phyloP scores from a whole-genome alignment of 2,329 filamentous ascomycete species.

The Fonsecaea nubica region DNA sequence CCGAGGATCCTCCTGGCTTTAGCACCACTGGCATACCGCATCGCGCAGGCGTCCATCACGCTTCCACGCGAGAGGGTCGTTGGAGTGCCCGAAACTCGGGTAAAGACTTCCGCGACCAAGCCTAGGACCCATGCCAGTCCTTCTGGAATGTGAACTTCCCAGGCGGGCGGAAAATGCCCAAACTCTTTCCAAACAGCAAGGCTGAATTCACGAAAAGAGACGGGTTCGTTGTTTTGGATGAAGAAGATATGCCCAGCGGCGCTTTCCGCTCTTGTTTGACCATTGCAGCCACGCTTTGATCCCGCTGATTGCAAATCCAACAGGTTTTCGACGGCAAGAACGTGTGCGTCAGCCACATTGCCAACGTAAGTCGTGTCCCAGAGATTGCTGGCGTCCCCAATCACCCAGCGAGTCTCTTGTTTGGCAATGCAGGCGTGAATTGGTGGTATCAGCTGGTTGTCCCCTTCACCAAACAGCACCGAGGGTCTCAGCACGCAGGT shows the following conservation, averaged over 20 bases:
- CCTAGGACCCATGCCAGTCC: constrained; percentile 58
- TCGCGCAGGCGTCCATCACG: constrained; percentile 61
- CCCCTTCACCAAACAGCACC: constrained; percentile 53
- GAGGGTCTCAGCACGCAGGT: constrained; percentile 54
- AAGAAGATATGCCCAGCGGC: constrained; percentile 55
- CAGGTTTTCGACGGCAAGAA: constrained; percentile 54
- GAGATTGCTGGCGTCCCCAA: constrained; percentile 51
- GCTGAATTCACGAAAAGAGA: constrained; percentile 54
- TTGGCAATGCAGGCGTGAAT: constrained; percentile 55
- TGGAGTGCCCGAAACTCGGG: constrained; percentile 55
- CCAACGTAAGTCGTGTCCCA: constrained; percentile 54
- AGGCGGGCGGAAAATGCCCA: constrained; percentile 58
- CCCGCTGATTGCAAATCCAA: constrained; percentile 44
- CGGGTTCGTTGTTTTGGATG: constrained; percentile 55
- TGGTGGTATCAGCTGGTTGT: constrained; percentile 51
- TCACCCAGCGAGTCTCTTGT: constrained; percentile 50
- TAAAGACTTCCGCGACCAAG: constrained; percentile 54
- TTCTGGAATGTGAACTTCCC: constrained; percentile 57
- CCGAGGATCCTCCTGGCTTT: constrained; percentile 61
- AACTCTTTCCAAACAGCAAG: constrained; percentile 56
- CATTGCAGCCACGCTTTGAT: constrained; percentile 2
- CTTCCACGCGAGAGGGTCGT: constrained; percentile 60
- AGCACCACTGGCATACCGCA: constrained; percentile 60
- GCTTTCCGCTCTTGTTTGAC: constrained; percentile 14
- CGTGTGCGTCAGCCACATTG: constrained; percentile 55